These are phyloP conservation scores for Candida dendrica DNA, from an alignment of 805 yeast genomes.

Conservation along the genomic window DNA sequence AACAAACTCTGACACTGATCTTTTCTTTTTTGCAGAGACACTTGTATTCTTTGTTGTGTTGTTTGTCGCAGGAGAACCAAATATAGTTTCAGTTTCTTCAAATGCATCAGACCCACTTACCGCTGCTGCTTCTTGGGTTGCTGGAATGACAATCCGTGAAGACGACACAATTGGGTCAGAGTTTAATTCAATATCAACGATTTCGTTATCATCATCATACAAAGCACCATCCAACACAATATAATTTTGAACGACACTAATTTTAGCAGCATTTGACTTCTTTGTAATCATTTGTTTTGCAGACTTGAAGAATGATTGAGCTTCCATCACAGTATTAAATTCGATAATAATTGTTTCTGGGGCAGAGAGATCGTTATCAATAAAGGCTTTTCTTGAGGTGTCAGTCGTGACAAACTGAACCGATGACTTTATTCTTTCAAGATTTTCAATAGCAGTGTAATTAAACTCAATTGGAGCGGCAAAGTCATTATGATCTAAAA, in stretches of 20 bases:
- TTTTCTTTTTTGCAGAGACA: slow-evolving; percentile 5
- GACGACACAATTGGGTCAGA: neutral
- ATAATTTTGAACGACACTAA: slow-evolving; percentile 24
- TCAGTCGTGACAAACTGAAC: slow-evolving; percentile 2
- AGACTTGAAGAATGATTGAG: neutral
- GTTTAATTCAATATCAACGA: slow-evolving; percentile 1
- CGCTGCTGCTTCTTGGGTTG: slow-evolving; percentile 7
- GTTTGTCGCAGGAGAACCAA: slow-evolving; percentile 7
- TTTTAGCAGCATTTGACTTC: slow-evolving; percentile 12
- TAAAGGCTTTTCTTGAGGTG: slow-evolving; percentile 9
- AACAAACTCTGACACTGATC: slow-evolving; percentile 10
- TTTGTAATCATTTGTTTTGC: neutral
- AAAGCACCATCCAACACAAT: slow-evolving; percentile 15
- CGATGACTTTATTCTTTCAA: neutral
- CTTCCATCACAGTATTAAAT: neutral
- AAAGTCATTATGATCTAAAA: slow-evolving; percentile 11
- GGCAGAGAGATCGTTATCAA: slow-evolving; percentile 3
- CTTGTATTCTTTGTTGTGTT: slow-evolving; percentile 17
- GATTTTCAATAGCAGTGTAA: slow-evolving; percentile 2
- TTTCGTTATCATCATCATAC: slow-evolving; percentile 2
- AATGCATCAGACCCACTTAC: slow-evolving; percentile 1
- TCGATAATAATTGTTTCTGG: slow-evolving; percentile 3
- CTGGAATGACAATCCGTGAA: slow-evolving; percentile 1
- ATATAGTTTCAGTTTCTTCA: slow-evolving; percentile 8
- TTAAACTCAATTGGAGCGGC: slow-evolving; percentile 16